phyloP scores from a whole-genome alignment of 2,329 filamentous ascomycete species.

The Ceratocystis destructans region DNA sequence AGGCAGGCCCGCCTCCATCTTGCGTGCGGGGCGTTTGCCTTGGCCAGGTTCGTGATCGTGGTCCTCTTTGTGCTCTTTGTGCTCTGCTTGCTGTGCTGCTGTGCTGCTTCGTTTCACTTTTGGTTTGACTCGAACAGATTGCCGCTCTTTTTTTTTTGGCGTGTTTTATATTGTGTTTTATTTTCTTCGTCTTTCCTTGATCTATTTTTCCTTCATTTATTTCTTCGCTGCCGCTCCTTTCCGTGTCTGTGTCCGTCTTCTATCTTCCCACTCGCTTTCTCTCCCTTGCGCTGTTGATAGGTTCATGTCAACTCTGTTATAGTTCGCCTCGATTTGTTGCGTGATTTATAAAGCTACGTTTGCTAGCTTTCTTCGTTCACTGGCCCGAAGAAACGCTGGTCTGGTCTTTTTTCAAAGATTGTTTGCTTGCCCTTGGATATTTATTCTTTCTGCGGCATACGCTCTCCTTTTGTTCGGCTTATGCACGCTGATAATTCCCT shows the following conservation, averaged over 20 bases:
- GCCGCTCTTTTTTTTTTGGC: background rate
- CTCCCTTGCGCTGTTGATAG: background rate
- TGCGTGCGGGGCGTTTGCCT: background rate
- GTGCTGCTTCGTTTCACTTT: background rate
- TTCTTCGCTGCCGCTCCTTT: background rate
- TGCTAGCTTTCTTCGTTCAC: background rate
- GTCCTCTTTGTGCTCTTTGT: background rate
- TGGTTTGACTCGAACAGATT: background rate
- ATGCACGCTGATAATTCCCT: background rate
- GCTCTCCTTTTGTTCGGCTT: too few species aligned
- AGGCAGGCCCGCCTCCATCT: background rate
- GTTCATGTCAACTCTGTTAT: background rate
- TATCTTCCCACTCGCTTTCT: background rate
- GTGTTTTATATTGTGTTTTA: background rate
- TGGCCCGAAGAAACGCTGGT: background rate
- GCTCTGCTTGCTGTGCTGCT: background rate
- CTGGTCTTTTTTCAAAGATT: slow-evolving; percentile 1
- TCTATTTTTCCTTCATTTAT: background rate
- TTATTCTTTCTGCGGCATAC: too few species aligned
- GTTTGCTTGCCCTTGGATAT: background rate
- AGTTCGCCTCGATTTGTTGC: background rate
- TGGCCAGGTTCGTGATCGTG: background rate
- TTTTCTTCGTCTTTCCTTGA: background rate
- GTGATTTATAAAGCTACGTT: background rate
- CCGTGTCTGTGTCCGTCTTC: background rate